Base-by-base conservation (phyloP, 768 basidiomycete genomes). In the Pulveroboletus frians region DNA sequence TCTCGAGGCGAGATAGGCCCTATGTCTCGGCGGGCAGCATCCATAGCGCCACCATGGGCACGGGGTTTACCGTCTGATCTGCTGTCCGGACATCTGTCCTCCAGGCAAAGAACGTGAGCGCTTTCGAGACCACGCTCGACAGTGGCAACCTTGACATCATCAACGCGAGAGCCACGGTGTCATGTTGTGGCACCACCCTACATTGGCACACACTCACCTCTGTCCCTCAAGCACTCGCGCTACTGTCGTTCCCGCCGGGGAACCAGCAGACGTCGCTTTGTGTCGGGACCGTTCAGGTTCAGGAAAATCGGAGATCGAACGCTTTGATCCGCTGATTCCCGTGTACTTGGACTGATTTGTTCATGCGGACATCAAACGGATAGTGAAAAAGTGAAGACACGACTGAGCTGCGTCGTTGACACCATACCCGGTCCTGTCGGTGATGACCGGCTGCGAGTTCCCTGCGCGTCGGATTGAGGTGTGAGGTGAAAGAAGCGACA, bases 1-100 rank as follows among this genome's bases (percentile, higher is more conserved):
- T 34, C n/a, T 17, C 47, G 36, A 52, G 27, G 17, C 11, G 18
- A 14, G n/a, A 11, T 4, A 50, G 5, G 30, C 35, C 52, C 14
- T 52, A 40, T 11, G 51, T 61, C 23, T 58, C 56, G 1, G 59
- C 52, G 4, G 59, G 59, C 18, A 52, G 50, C 21, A 47, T 60
- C 20, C 56, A 60, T 9, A 56, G 59, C 21, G 11, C 61, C 11
- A 36, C 36, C 47, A 34, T 38, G 20, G 56, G 48, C 5, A 58
- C 59, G 20, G 39, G 52, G 31, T 60, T 60, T 40, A 9, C 42
- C 23, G 17, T 60, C 13, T 32, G 1, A 13, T 47, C 51, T 8
- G 21, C 51, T 3, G 26, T 47, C 8, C 39, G 44, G 29, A 42
- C 26, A 6, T 2, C 40, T 4, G 31, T 50, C 30, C 52, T 61